phyloP scores from a whole-genome alignment of 2,329 filamentous ascomycete species.

The Diaporthe capsici region DNA sequence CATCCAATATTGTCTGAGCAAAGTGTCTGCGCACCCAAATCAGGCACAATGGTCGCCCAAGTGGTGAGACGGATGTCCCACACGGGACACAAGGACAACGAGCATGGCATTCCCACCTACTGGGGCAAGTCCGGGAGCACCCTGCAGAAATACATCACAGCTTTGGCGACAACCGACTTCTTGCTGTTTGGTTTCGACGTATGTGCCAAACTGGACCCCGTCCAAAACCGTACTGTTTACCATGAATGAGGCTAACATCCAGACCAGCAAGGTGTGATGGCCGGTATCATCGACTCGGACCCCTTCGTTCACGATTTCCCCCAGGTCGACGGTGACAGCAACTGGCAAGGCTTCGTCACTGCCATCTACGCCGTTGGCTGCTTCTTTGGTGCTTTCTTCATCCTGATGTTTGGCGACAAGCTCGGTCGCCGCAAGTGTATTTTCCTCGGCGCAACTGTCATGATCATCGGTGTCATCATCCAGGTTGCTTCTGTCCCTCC shows the following conservation, averaged over 20 bases:
- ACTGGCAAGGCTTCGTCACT: slow-evolving; percentile 55
- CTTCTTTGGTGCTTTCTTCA: slow-evolving; percentile 57
- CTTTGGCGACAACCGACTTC: slow-evolving; percentile 39
- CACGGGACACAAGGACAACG: slow-evolving; percentile 42
- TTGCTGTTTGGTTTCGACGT: slow-evolving; percentile 41
- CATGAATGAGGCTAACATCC: not conserved
- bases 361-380: slow-evolving; percentile 60
- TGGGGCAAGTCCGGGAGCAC: slow-evolving; percentile 40
- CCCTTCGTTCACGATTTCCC: slow-evolving; percentile 46
- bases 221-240: fast-evolving
- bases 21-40: slow-evolving; percentile 11
- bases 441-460: slow-evolving; percentile 65
- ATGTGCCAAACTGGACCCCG: not conserved
- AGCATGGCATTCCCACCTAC: slow-evolving; percentile 41
- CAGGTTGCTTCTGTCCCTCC: slow-evolving; percentile 65
- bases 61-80: slow-evolving; percentile 34
- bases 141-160: slow-evolving; percentile 41
- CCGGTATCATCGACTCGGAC: slow-evolving; percentile 38
- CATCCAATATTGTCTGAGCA: not conserved
- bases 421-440: slow-evolving; percentile 69
- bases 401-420: slow-evolving; percentile 63
- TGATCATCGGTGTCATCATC: slow-evolving; percentile 69
- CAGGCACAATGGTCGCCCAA: slow-evolving; percentile 38
- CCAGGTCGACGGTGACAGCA: slow-evolving; percentile 49
- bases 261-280: slow-evolving; percentile 41